A percentile compares a stretch with the other conserved stretches of the same genome.
Evolutionary conservation across 495 filamentous ascomycete species (phyloP).

Genomic region (Bacidia rubella): DNA sequence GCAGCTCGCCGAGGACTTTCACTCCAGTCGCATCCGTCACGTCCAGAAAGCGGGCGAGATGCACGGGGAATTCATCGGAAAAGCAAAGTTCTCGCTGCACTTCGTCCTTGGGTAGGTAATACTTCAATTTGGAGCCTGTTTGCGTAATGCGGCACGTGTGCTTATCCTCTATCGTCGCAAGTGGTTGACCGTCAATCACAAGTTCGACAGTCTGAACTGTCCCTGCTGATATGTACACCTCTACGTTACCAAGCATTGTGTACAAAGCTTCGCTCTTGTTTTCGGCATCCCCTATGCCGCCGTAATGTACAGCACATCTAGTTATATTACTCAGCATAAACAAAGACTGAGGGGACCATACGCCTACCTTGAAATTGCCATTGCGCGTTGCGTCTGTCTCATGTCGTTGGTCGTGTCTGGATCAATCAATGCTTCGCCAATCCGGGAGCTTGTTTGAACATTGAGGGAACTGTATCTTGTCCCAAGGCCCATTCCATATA

Average conservation of each 20-base stretch:
- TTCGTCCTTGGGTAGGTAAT: conserved; percentile 28
- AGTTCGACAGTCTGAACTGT: conserved; percentile 21
- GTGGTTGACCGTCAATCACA: conserved; percentile 16
- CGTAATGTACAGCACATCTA: too few relatives aligned
- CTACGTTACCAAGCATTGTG: neutral
- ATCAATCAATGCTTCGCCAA: conserved; percentile 12
- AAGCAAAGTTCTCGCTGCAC: conserved; percentile 25
- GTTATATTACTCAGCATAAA: too few relatives aligned
- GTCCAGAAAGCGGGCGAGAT: conserved; percentile 25
- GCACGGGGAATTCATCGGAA: conserved; percentile 19
- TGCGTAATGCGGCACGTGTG: conserved; percentile 25
- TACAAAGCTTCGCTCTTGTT: too few relatives aligned
- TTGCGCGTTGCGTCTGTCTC: too few relatives aligned
- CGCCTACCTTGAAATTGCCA: too few relatives aligned
- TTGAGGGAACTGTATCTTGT: conserved; percentile 22
- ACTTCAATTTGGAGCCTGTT: conserved; percentile 13
- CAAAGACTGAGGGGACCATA: too few relatives aligned
- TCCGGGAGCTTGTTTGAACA: conserved; percentile 25
- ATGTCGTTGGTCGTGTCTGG: too few relatives aligned
- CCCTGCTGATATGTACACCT: neutral
- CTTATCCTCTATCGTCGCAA: conserved; percentile 10
- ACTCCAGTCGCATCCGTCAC: neutral
- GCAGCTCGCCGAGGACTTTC: neutral
- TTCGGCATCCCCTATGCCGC: too few relatives aligned
- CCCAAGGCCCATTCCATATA: conserved; percentile 23